Evolutionary conservation across 345 rosid genomes (phyloP).

Genomic region (Jatropha curcas): DNA sequence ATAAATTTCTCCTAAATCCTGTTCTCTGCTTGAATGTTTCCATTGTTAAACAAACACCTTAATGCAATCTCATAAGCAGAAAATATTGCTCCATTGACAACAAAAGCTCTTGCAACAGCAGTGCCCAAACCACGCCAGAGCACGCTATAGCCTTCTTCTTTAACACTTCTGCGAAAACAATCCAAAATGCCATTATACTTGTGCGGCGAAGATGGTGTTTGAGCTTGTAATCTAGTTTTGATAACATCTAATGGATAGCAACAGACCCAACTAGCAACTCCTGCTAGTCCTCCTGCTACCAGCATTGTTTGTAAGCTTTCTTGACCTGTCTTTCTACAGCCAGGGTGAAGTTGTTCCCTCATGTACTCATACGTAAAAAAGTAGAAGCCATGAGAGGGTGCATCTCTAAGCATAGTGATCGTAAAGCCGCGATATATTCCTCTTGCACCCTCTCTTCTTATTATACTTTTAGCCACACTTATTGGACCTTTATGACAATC

Average conservation of each 20-base stretch:
- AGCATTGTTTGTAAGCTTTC: conserved; percentile 78
- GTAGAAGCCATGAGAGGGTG: conserved; percentile 80
- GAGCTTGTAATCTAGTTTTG: conserved; percentile 83
- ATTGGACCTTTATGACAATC: conserved; percentile 46
- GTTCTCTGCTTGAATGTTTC: conserved; percentile 44
- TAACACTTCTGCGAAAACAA: conserved; percentile 62
- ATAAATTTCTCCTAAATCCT: conserved; percentile 25
- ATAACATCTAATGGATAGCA: conserved; percentile 89
- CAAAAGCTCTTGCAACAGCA: conserved; percentile 95
- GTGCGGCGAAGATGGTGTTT: conserved; percentile 32
- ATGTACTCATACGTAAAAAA: conserved; percentile 90
- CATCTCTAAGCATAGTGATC: conserved; percentile 77
- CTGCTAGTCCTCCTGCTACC: conserved; percentile 81
- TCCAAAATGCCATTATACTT: conserved; percentile 65
- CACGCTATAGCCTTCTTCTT: conserved; percentile 63
- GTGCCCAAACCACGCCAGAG: conserved; percentile 96
- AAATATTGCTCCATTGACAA: conserved; percentile 87
- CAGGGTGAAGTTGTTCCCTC: conserved; percentile 81
- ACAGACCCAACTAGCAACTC: conserved; percentile 87
- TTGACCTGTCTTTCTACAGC: conserved; percentile 73
- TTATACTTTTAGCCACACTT: conserved; percentile 57
- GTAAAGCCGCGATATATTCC: conserved; percentile 77
- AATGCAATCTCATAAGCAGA: conserved; percentile 81
- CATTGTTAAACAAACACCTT: conserved; percentile 66
- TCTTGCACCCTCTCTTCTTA: conserved; percentile 51